Conservation (phyloP, 2,329 filamentous ascomycete genomes). For the Didymella exigua region DNA sequence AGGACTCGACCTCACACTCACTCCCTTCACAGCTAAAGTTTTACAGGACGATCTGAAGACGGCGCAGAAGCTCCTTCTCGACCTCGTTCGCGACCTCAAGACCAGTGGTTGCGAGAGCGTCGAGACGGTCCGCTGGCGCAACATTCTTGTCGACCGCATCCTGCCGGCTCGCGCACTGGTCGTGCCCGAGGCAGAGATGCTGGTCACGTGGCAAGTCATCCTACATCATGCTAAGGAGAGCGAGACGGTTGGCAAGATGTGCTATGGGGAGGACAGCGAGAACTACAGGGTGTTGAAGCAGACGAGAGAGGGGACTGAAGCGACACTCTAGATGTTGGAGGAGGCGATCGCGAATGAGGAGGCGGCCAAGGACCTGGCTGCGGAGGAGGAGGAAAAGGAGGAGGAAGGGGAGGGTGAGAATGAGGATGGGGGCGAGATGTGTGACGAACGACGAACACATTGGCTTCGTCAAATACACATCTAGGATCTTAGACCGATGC, state of each 20-base stretch:
- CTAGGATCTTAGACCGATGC: no score
- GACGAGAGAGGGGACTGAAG: constrained; percentile 4
- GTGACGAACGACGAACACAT: no score
- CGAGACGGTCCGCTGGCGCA: constrained; percentile 21
- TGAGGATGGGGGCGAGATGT: background rate
- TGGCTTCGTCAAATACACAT: no score
- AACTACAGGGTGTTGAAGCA: constrained; percentile 1
- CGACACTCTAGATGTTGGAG: background rate
- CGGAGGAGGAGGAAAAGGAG: background rate
- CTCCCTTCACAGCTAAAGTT: background rate
- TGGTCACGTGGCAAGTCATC: background rate
- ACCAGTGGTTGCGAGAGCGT: constrained; percentile 3
- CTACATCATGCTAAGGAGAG: background rate
- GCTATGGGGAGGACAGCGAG: constrained; percentile 13
- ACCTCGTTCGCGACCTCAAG: constrained; percentile 13
- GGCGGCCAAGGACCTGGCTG: background rate
- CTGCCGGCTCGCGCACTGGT: constrained; percentile 8
- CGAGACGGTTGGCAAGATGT: constrained; percentile 2
- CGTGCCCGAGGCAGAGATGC: background rate
- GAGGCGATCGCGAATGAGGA: background rate
- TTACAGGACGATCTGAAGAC: background rate
- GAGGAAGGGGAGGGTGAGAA: background rate
- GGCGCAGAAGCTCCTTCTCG: background rate
- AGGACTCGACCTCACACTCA: background rate
- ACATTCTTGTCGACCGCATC: constrained; percentile 17